phyloP scores from a whole-genome alignment of 371 early-diverging fungal genomes.

The Apophysomyces elegans region DNA sequence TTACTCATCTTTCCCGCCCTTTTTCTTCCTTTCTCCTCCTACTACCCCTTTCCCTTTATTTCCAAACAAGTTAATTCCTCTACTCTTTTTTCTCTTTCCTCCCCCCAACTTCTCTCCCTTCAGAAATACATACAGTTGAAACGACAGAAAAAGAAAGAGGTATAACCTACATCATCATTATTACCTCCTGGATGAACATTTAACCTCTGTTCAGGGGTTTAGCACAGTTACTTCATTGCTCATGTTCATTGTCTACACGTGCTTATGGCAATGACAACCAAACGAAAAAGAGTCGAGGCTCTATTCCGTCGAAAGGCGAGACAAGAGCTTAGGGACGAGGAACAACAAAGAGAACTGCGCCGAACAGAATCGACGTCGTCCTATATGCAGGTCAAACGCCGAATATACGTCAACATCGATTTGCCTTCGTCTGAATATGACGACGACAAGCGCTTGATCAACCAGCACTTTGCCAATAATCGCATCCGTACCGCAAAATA shows the following conservation, averaged over 20 bases:
- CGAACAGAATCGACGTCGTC: constrained; percentile 47
- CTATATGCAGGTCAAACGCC: constrained; percentile 45
- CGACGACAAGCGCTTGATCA: constrained; percentile 23
- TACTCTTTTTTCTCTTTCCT: not conserved
- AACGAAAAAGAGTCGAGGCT: constrained; percentile 15
- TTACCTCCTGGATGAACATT: not conserved
- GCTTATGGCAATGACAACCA: constrained; percentile 3
- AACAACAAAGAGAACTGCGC: constrained; percentile 21
- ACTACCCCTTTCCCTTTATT: no score
- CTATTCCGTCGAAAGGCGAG: constrained; percentile 14
- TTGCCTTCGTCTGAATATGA: constrained; percentile 34
- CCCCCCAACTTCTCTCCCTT: not conserved
- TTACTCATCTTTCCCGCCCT: constrained; percentile 5
- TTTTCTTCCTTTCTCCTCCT: not conserved
- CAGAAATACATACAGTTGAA: not conserved
- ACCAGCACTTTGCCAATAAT: constrained; percentile 54
- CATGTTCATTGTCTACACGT: not conserved
- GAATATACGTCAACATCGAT: constrained; percentile 47
- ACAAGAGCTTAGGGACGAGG: constrained; percentile 16
- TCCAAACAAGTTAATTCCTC: not conserved
- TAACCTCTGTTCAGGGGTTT: constrained; percentile 1
- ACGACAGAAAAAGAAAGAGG: not conserved
- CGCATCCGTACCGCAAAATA: constrained; percentile 85
- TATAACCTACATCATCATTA: not conserved
- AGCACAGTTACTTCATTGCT: not conserved